phyloP scores from a whole-genome alignment of 352 stramenopile species.

The Phytopythium kandeliae region DNA sequence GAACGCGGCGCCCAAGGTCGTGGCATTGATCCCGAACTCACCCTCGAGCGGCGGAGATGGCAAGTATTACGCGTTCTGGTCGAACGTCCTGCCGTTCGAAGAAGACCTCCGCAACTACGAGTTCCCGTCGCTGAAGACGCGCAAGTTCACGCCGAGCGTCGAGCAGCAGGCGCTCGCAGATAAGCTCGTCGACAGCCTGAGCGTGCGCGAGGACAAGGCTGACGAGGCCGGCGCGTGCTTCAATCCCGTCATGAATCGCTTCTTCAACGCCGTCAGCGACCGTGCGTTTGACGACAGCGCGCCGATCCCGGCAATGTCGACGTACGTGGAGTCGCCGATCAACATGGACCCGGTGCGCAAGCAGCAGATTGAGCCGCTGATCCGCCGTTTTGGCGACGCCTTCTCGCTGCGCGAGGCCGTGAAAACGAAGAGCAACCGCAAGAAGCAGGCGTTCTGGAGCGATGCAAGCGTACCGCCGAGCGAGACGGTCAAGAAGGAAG shows the following conservation, averaged over 20 bases:
- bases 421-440: slow-evolving; percentile 49
- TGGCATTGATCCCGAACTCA: slow-evolving; percentile 58
- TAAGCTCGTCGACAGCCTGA: slow-evolving; percentile 69
- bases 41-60: slow-evolving; percentile 20
- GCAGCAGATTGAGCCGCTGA: slow-evolving; percentile 43
- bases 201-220: slow-evolving; percentile 55
- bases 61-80: slow-evolving; percentile 69
- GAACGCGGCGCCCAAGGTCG: slow-evolving; percentile 72
- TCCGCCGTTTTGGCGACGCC: slow-evolving; percentile 62
- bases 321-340: slow-evolving; percentile 52
- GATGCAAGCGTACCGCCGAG: slow-evolving; percentile 38
- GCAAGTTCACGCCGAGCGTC: slow-evolving; percentile 41
- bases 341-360: slow-evolving; percentile 49
- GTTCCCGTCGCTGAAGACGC: slow-evolving; percentile 56
- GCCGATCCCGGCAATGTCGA: slow-evolving; percentile 37
- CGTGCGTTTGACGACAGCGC: slow-evolving; percentile 52
- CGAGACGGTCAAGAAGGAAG: slow-evolving; percentile 38
- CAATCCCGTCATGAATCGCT: slow-evolving; percentile 65
- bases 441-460: slow-evolving; percentile 82
- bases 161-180: slow-evolving; percentile 61
- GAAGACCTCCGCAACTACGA: slow-evolving; percentile 78
- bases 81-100: slow-evolving; percentile 70
- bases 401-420: slow-evolving; percentile 78
- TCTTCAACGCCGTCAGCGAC: slow-evolving; percentile 58
- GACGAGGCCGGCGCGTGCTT: slow-evolving; percentile 56